Conservation (phyloP, 345 rosid species). For the Laguncularia racemosa region DNA sequence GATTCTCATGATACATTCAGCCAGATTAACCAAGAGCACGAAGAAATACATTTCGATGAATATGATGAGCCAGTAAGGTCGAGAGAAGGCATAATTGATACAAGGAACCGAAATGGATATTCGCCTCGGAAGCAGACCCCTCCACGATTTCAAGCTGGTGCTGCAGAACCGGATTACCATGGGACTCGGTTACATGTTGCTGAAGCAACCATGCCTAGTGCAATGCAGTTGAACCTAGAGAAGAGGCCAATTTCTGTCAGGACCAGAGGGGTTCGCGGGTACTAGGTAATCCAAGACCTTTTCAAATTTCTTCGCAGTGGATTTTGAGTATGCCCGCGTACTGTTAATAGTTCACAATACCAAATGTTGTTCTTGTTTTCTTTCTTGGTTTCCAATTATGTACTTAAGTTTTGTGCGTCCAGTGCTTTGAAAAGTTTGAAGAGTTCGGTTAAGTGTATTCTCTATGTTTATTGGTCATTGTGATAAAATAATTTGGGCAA, state of each 20-base stretch:
- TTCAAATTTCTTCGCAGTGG: too few species aligned
- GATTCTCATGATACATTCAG: background rate
- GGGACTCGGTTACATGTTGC: too few species aligned
- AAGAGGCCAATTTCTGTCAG: conserved; percentile 51
- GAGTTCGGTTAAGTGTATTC: too few species aligned
- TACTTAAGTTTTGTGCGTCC: too few species aligned
- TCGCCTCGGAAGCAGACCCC: conserved; percentile 14
- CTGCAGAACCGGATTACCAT: conserved; percentile 17
- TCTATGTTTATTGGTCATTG: too few species aligned
- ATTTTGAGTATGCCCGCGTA: too few species aligned
- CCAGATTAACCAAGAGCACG: background rate
- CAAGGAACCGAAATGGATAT: background rate
- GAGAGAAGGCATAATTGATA: conserved; percentile 9
- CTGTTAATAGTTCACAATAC: too few species aligned
- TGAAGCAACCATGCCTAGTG: conserved; percentile 4
- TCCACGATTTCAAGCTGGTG: conserved; percentile 26
- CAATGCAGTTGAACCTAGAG: conserved; percentile 19
- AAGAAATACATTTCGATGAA: background rate
- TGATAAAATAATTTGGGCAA: too few species aligned
- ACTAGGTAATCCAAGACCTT: conserved; percentile 9
- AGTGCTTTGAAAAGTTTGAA: too few species aligned
- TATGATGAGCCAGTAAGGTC: background rate
- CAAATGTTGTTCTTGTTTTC: too few species aligned
- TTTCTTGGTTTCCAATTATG: too few species aligned
- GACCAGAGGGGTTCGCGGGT: conserved; percentile 56